A percentile compares a stretch with the other conserved stretches of the same genome.
Evolutionary conservation across 306 rosid genomes (phyloP).

Genomic region (Prinsepia uniflora): DNA sequence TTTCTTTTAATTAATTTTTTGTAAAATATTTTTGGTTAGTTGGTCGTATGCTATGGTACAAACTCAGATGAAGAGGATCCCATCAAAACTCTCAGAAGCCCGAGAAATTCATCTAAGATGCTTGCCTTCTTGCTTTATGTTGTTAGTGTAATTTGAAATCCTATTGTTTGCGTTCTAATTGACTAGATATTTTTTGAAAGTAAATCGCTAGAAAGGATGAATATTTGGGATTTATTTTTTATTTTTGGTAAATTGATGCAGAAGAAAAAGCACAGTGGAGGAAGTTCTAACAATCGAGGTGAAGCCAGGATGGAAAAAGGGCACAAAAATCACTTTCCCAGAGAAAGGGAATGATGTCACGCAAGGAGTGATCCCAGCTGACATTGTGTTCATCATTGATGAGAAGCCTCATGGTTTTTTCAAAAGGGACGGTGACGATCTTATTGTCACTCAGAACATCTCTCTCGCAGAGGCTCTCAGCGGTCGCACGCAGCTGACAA

Average conservation of each 20-base stretch:
- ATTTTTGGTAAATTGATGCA: constrained; percentile 27
- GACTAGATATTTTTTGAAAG: not conserved
- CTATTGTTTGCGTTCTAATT: too few species aligned
- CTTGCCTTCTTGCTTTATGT: too few species aligned
- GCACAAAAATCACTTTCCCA: constrained; percentile 84
- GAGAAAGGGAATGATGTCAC: constrained; percentile 82
- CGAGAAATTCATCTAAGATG: too few species aligned
- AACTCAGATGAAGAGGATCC: too few species aligned
- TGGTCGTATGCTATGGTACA: too few species aligned
- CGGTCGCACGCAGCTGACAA: constrained; percentile 62
- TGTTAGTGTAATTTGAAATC: too few species aligned
- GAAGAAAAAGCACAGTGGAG: constrained; percentile 71
- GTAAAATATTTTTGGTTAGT: too few species aligned
- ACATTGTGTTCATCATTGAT: constrained; percentile 78
- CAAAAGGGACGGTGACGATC: constrained; percentile 87
- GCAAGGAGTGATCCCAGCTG: constrained; percentile 70
- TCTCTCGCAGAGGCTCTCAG: constrained; percentile 88
- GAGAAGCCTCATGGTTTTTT: constrained; percentile 78
- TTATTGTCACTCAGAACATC: constrained; percentile 65
- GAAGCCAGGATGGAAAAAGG: constrained; percentile 98
- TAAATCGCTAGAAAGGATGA: not conserved
- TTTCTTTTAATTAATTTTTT: not conserved
- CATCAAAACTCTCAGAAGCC: too few species aligned
- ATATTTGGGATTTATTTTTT: constrained; percentile 4
- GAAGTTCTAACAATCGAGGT: constrained; percentile 80